Base-by-base conservation (phyloP, 176 grass and related monocot species). In the Otatea glauca region DNA sequence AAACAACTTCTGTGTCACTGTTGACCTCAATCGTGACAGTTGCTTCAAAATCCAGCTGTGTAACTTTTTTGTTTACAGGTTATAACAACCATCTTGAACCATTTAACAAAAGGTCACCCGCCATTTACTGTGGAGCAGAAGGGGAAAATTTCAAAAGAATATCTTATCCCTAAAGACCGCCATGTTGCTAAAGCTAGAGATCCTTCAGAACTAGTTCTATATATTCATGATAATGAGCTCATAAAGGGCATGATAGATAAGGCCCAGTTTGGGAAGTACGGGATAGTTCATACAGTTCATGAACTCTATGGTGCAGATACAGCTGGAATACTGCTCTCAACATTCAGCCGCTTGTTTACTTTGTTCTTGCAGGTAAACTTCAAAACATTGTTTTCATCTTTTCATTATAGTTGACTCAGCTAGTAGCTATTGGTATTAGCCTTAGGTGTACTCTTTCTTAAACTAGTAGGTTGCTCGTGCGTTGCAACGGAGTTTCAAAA, bases 231-330 rank as follows among this genome's bases (percentile, higher is more conserved):
- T 32, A 98, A 98, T 87, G 83, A 95, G 63, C 89, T 98, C 16
- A 68, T 98, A 88, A 91, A 89, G 29, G 96, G 96, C 87, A 98
- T 98, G 75, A 86, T 98, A 69, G 96, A 98, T 68, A 98, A 98
- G 83, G 89, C 87, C 23, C 96, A 98, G 72, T 98, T 98, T 77
- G 96, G 92, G 13, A 70, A 90, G 1, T 85, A 88, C 1, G 96
- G 96, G 23, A 92, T 98, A 86, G 89, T 98, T 74, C 96, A 98
- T 82, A 91, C 89, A 12, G 89, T 98, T 72, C 87, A 98, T 90
- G 96, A 98, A 70, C 85, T 98, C 6, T 98, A 98, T 77, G 96
- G 96, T 60, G 76, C 96, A 69, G 91, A 95, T 83, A 78, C 70
- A 48, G 89, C 96, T 72, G 96, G 96, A 81, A 71, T 84, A 78